Conservation (phyloP, 176 grass and related monocot species). For the Aegilops bicornis region DNA sequence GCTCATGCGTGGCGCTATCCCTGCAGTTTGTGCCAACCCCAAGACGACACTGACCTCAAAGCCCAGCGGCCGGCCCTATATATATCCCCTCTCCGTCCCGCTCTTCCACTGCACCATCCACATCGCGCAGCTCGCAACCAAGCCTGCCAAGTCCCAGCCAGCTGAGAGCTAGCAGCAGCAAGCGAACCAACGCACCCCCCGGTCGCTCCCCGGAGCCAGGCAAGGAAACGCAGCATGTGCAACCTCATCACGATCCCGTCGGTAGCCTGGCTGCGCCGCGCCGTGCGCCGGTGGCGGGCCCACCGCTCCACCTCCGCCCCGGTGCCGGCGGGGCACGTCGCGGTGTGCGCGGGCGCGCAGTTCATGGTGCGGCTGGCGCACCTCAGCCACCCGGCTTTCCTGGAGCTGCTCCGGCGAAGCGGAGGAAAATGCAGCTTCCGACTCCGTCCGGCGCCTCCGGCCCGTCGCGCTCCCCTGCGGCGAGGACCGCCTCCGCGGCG, state of each 20-base stretch:
- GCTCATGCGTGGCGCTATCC: background rate
- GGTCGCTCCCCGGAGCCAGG: no score
- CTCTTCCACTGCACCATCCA: background rate
- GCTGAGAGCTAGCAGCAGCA: background rate
- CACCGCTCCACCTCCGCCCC: background rate
- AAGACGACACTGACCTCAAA: no score
- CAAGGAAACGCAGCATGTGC: no score
- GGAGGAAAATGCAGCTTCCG: no score
- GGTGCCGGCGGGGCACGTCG: constrained; percentile 42
- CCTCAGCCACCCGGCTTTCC: constrained; percentile 45
- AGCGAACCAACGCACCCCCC: background rate
- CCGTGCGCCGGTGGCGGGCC: background rate
- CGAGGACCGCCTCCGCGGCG: constrained; percentile 35
- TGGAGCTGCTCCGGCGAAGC: constrained; percentile 39
- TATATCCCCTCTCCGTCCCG: background rate
- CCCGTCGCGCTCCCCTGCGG: constrained; percentile 45
- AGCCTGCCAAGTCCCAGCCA: background rate
- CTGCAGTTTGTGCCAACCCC: no score
- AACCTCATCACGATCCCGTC: no score
- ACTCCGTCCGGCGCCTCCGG: background rate
- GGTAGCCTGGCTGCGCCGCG: no score
- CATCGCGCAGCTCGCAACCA: background rate
- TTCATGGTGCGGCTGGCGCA: constrained; percentile 48
- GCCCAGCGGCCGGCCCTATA: no score
- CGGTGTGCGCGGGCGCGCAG: constrained; percentile 25